Percentiles rank a stretch among this genome's conserved stretches.
Evolutionary conservation across 768 basidiomycete species (phyloP).

Genomic region (Psilocybe sp.): DNA sequence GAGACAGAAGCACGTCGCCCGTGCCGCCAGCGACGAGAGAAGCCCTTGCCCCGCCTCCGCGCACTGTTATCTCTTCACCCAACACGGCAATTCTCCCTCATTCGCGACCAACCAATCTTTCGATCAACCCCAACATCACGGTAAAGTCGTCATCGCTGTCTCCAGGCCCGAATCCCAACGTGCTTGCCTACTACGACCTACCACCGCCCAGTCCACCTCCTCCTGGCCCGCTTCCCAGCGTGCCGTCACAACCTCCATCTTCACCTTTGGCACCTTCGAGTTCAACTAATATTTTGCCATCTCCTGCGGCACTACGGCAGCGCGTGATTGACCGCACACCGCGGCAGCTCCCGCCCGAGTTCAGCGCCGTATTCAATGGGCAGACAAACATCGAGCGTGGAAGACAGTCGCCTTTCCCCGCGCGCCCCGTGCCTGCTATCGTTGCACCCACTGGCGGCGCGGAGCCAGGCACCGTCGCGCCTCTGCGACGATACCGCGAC

Average conservation of each 20-base stretch:
- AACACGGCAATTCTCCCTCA: slow-evolving; percentile 1
- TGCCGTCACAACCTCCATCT: slow-evolving; percentile 14
- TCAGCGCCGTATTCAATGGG: slow-evolving; percentile 1
- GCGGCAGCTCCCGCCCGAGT: slow-evolving; percentile 12
- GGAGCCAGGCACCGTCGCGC: slow-evolving; percentile 24
- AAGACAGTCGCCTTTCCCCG: slow-evolving; percentile 49
- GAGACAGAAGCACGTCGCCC: too few relatives aligned
- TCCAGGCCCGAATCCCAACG: slow-evolving; percentile 31
- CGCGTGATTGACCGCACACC: slow-evolving; percentile 18
- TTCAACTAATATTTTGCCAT: slow-evolving; percentile 6
- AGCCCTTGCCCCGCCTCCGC: slow-evolving; percentile 11
- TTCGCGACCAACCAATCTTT: slow-evolving; percentile 7
- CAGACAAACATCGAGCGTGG: slow-evolving; percentile 37
- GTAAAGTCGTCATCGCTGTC: too few relatives aligned
- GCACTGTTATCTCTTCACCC: slow-evolving; percentile 9
- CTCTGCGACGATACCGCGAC: slow-evolving; percentile 27
- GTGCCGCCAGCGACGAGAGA: not conserved
- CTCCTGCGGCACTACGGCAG: slow-evolving; percentile 20
- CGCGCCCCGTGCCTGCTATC: slow-evolving; percentile 33
- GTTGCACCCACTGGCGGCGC: slow-evolving; percentile 9
- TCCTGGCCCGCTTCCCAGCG: slow-evolving; percentile 38
- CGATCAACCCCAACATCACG: slow-evolving; percentile 14
- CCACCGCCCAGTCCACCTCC: slow-evolving; percentile 54
- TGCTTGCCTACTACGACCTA: slow-evolving; percentile 44
- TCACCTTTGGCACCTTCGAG: not conserved